phyloP scores from a whole-genome alignment of 768 basidiomycete species.

The Tylopilus subfusipes region DNA sequence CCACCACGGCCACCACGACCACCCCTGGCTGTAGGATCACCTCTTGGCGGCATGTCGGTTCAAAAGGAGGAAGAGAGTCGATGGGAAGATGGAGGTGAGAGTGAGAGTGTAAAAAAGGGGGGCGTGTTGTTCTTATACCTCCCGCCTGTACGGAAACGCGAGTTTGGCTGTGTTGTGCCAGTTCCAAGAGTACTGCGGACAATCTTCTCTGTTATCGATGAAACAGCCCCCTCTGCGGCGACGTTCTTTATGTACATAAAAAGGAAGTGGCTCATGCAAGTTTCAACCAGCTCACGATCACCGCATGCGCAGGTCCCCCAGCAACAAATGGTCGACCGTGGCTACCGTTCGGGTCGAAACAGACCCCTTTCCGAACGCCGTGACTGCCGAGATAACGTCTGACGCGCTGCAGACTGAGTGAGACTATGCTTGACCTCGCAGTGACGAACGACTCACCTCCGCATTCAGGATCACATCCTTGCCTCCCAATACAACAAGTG shows the following conservation, averaged over 20 bases:
- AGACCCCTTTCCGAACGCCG: conserved; percentile 63
- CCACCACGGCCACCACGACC: conserved; percentile 25
- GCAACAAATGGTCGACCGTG: conserved; percentile 61
- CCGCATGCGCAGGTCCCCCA: conserved; percentile 48
- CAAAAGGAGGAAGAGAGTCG: background rate
- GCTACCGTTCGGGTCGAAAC: conserved; percentile 56
- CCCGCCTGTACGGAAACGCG: background rate
- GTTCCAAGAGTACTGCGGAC: conserved; percentile 2
- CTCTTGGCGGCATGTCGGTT: conserved; percentile 39
- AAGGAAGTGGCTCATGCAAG: conserved; percentile 13
- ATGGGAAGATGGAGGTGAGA: conserved; percentile 18
- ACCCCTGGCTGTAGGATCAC: conserved; percentile 24
- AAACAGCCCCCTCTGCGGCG: background rate
- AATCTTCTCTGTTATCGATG: conserved; percentile 23
- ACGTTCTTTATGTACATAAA: conserved; percentile 4
- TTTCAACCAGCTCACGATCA: conserved; percentile 63
- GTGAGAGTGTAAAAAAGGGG: conserved; percentile 11
- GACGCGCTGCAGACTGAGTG: conserved; percentile 49
- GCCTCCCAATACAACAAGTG: conserved; percentile 78
- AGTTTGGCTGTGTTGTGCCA: conserved; percentile 30
- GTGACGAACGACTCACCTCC: conserved; percentile 40
- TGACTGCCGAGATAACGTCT: conserved; percentile 72
- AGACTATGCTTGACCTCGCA: background rate
- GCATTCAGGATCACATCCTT: conserved; percentile 77
- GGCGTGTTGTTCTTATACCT: conserved; percentile 20